These are phyloP conservation scores for Camelina sativa DNA, from an alignment of 345 rosid genomes.

Conservation along the genomic window DNA sequence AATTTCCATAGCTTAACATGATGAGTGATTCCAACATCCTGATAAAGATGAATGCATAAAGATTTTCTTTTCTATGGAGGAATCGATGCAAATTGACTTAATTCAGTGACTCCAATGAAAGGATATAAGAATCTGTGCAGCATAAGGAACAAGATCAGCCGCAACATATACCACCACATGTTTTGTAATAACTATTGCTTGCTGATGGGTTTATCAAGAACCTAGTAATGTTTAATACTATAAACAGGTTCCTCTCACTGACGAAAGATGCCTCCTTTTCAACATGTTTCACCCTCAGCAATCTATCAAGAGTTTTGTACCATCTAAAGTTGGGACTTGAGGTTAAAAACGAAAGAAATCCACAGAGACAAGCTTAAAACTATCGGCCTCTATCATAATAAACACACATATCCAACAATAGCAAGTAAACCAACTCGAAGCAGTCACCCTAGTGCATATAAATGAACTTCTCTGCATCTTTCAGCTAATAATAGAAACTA, in stretches of 20 bases:
- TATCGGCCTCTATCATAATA: not conserved
- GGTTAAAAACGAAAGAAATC: conserved; percentile 1
- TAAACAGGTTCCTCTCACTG: not conserved
- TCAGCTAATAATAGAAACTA: conserved; percentile 1
- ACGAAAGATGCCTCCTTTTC: conserved; percentile 13
- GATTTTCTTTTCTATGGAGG: not conserved
- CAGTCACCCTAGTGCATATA: not conserved
- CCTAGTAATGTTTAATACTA: conserved; percentile 10
- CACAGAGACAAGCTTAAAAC: conserved; percentile 4
- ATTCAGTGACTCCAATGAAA: not conserved
- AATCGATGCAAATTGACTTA: not conserved
- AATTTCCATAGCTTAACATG: not conserved
- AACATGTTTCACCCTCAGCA: conserved; percentile 15
- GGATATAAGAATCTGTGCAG: not conserved
- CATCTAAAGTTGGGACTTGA: not conserved
- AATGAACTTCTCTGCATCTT: not conserved
- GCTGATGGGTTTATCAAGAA: not conserved
- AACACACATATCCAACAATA: not conserved
- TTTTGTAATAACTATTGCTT: not conserved
- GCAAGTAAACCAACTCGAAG: not conserved
- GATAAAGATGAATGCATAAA: not conserved
- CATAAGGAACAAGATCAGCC: not conserved
- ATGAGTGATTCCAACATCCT: conserved; percentile 4
- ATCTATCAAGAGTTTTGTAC: not conserved
- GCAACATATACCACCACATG: not conserved